These are phyloP conservation scores for Candida maesae DNA, from an alignment of 805 yeast genomes.

Conservation along the genomic window DNA sequence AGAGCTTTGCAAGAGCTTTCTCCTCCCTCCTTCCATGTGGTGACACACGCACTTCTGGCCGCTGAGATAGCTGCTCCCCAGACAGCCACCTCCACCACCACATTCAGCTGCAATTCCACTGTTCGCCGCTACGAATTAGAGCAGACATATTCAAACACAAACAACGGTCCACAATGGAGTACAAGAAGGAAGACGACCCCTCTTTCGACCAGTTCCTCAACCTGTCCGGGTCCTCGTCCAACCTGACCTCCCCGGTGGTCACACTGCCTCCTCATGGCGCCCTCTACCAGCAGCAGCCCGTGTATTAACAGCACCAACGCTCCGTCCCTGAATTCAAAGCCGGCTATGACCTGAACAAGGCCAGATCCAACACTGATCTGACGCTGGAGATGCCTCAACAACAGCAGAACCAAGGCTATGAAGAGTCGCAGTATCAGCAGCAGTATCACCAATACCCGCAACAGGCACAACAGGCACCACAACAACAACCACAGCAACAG, in stretches of 20 bases:
- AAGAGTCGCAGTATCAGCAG: constrained; percentile 1
- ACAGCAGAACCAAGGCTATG: background rate
- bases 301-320: constrained; percentile 11
- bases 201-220: constrained; percentile 21
- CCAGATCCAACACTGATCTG: constrained; percentile 15
- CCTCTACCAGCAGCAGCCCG: constrained; percentile 3
- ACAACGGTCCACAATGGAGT: no score
- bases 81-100: no score
- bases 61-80: no score
- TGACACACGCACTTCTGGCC: no score
- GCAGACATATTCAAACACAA: no score
- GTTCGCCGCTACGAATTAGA: no score
- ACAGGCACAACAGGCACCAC: constrained; percentile 3
- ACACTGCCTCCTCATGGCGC: constrained; percentile 3
- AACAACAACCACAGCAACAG: constrained; percentile 1
- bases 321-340: constrained; percentile 20
- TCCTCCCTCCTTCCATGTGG: no score
- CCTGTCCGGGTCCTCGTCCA: constrained; percentile 17
- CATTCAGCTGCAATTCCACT: no score
- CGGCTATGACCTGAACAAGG: constrained; percentile 16
- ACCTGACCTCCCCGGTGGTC: constrained; percentile 11
- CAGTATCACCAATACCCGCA: background rate
- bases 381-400: constrained; percentile 1
- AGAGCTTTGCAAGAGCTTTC: no score
- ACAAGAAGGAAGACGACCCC: constrained; percentile 13